Evolutionary conservation across 768 basidiomycete species (phyloP).

Genomic region (Hericium coralloides): DNA sequence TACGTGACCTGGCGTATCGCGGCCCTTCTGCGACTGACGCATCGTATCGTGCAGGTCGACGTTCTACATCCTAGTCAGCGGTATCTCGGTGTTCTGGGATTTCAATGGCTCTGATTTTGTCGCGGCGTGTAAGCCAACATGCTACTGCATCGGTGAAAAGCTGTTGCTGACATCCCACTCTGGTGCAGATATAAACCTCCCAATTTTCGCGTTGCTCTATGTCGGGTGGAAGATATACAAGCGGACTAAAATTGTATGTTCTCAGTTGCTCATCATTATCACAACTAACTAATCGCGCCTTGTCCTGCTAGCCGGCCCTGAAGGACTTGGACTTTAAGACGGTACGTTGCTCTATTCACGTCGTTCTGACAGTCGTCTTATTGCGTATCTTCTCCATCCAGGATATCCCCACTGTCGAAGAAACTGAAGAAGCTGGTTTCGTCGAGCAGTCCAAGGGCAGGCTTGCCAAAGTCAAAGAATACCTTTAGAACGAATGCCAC

Average conservation of each 20-base stretch:
- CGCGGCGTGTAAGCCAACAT: constrained; percentile 7
- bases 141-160: neutral
- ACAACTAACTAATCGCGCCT: too few relatives aligned
- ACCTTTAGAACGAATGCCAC: too few relatives aligned
- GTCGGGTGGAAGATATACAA: constrained; percentile 11
- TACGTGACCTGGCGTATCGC: neutral
- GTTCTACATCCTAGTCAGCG: constrained; percentile 11
- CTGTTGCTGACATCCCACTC: neutral
- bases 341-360: constrained; percentile 1
- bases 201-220: constrained; percentile 7
- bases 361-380: neutral
- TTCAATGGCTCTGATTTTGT: constrained; percentile 11
- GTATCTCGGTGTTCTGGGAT: constrained; percentile 10
- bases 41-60: constrained; percentile 1
- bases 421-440: constrained; percentile 9
- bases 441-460: neutral
- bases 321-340: constrained; percentile 10
- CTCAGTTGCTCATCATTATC: neutral
- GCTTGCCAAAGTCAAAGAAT: too few relatives aligned
- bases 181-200: constrained; percentile 8
- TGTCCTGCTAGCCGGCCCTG: too few relatives aligned
- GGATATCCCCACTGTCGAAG: constrained; percentile 9
- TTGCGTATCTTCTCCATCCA: neutral
- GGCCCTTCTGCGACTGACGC: neutral
- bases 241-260: constrained; percentile 11